Evolutionary conservation across 139 green algal genomes (phyloP), one percentile per base, ranked within the genome.

Genomic region (Micractinium conductrix): DNA sequence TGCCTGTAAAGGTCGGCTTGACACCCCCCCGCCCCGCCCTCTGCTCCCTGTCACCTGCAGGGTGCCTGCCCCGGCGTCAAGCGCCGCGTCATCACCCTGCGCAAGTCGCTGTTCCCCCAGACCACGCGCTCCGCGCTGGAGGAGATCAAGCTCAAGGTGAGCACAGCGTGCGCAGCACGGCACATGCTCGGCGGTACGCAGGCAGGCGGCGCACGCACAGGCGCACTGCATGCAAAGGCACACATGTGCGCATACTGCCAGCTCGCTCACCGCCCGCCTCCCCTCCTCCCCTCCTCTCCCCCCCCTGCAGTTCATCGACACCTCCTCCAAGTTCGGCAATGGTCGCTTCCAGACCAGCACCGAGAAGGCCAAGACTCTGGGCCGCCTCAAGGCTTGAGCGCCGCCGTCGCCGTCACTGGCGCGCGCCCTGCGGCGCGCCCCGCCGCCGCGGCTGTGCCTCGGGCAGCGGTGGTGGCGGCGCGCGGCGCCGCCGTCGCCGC

Each of bases 261-360:
- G n/a, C n/a, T n/a, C n/a, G n/a, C n/a, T n/a, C n/a, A n/a, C n/a
- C n/a, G n/a, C n/a, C n/a, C n/a, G n/a, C 43, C 42, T 12, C 40
- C 71, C 24, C 40, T 65, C 17, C 45, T 14, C 33, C 21, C 16
- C 45, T 67, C 14, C 10, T 28, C 19, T 68, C 26, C 45, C 45
- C 10, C 48, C 48, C 4, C 45, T 63, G 43, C 43, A 70, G 58
- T 99, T 99, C 91, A 98, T 99, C 90, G 97, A 99, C 93, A 99
- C 97, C 16, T 88, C 94, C 69, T 98, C 28, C 86, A 99, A 99
- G 95, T 99, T 99, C 83, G 97, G 97, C 79, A 96, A 99, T 84
- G 97, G 97, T 78, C 95, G 97, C 86, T 99, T 99, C 97, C 97
- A 99, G 95, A 99, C 97, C 43, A 84, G 74, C 62, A 96, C 98